A percentile compares a stretch with the other conserved stretches of the same genome.
Evolutionary conservation across 306 rosid genomes (phyloP).

Genomic region (barrel medic (Medicago truncatula)): MtrunA17r5.0-ANR NC_053048.1:12388501-12389000

Average conservation of each 20-base stretch:
- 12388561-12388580: constrained; percentile 50
- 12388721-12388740: not conserved
- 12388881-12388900: constrained; percentile 49
- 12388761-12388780: too few species aligned
- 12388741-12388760: too few species aligned
- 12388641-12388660: constrained; percentile 81
- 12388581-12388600: constrained; percentile 10
- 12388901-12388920: not conserved
- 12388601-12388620: constrained; percentile 2
- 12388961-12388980: constrained; percentile 68
- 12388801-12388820: too few species aligned
- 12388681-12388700: constrained; percentile 58
- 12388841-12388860: not conserved
- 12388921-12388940: constrained; percentile 53
- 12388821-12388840: too few species aligned
- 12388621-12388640: constrained; percentile 50
- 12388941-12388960: constrained; percentile 72
- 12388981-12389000: constrained; percentile 91
- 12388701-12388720: constrained; percentile 41
- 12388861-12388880: not conserved
- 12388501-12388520: constrained; percentile 90
- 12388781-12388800: too few species aligned
- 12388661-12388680: constrained; percentile 91
- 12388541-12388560: constrained; percentile 52
- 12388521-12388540: constrained; percentile 82